Conservation (phyloP, 2,329 filamentous ascomycete species). For the Epichloe uncinata region DNA sequence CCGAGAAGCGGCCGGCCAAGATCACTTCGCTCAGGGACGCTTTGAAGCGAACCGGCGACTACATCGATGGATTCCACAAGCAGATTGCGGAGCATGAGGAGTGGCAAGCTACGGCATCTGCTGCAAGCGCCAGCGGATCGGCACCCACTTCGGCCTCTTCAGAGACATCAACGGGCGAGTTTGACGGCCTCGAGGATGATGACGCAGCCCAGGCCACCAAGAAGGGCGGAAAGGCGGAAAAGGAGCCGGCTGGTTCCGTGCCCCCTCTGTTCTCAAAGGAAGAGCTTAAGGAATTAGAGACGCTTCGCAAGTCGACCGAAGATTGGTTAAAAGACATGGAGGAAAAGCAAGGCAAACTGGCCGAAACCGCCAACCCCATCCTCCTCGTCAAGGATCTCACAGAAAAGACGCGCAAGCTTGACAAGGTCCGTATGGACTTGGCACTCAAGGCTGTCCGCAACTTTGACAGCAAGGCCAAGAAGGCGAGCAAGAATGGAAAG, state of each 20-base stretch:
- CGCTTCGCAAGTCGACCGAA: constrained; percentile 46
- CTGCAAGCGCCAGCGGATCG: constrained; percentile 25
- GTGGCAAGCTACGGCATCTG: constrained; percentile 36
- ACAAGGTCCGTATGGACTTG: constrained; percentile 55
- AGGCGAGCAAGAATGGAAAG: constrained; percentile 20
- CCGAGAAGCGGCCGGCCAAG: constrained; percentile 54
- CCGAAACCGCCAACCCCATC: constrained; percentile 58
- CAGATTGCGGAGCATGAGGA: constrained; percentile 57
- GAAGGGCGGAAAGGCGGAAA: constrained; percentile 30
- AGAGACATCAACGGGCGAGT: constrained; percentile 38
- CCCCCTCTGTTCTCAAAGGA: constrained; percentile 58
- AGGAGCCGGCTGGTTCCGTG: constrained; percentile 34
- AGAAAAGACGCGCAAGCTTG: constrained; percentile 55
- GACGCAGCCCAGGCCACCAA: constrained; percentile 23
- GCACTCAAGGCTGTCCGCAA: constrained; percentile 52
- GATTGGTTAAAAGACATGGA: constrained; percentile 67
- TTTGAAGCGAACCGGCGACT: constrained; percentile 57
- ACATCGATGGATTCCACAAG: constrained; percentile 55
- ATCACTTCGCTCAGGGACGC: constrained; percentile 54
- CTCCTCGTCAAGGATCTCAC: constrained; percentile 60
- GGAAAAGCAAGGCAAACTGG: constrained; percentile 56
- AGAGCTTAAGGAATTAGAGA: constrained; percentile 55
- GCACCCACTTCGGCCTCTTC: constrained; percentile 34
- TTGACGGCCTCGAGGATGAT: constrained; percentile 72
- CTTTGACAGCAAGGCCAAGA: constrained; percentile 27